Conservation (phyloP, 371 early-diverging fungal species). For the Smittium culicis region DNA sequence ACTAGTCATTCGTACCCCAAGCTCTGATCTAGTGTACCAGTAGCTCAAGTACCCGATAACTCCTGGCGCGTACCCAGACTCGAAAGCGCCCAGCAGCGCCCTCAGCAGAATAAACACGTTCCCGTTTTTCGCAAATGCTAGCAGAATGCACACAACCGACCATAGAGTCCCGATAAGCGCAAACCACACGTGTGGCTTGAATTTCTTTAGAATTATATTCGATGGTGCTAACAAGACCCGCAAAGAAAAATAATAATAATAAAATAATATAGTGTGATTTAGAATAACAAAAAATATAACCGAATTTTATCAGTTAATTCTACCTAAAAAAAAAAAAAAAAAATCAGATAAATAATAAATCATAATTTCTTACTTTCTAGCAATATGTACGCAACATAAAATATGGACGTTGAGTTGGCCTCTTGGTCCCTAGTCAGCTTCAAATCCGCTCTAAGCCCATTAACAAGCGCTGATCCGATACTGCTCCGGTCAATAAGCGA, state of each 20-base stretch:
- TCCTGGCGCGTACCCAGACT: slow-evolving; percentile 44
- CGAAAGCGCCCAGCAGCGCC: slow-evolving; percentile 34
- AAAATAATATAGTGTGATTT: no score
- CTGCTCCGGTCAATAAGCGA: slow-evolving; percentile 28
- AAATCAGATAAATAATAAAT: no score
- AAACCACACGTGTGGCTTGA: slow-evolving; percentile 55
- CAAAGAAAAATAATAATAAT: not conserved
- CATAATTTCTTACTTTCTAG: slow-evolving; percentile 31
- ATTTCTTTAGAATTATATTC: slow-evolving; percentile 42
- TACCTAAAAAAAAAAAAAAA: no score
- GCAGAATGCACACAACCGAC: slow-evolving; percentile 33
- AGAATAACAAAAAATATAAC: no score
- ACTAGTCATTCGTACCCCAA: slow-evolving; percentile 24
- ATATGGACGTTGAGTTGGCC: slow-evolving; percentile 33
- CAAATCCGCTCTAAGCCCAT: slow-evolving; percentile 28
- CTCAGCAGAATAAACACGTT: slow-evolving; percentile 27
- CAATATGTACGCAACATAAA: slow-evolving; percentile 37
- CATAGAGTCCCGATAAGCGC: slow-evolving; percentile 46
- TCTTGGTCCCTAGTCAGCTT: slow-evolving; percentile 19
- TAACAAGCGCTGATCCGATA: slow-evolving; percentile 36
- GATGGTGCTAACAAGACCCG: slow-evolving; percentile 27
- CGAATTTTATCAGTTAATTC: no score
- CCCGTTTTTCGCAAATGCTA: slow-evolving; percentile 33
- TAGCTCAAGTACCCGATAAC: slow-evolving; percentile 38
- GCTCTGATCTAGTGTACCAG: slow-evolving; percentile 37